Evolutionary conservation across 441 rosid genomes (phyloP), one percentile per base, ranked within the genome.

Genomic region (Aquilaria agallochum): DNA sequence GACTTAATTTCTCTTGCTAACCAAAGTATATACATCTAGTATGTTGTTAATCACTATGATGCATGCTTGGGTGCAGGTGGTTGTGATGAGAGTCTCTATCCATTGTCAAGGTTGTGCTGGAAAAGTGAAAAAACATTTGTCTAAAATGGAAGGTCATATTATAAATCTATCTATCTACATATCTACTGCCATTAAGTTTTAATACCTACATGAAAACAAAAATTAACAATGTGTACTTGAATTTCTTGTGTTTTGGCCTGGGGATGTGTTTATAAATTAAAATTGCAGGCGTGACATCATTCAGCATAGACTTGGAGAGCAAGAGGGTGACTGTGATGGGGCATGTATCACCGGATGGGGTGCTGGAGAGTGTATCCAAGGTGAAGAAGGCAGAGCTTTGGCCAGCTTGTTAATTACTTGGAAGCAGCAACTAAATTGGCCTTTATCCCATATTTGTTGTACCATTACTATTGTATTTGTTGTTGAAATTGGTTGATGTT

Each of bases 31-130:
- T 20, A 20, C 10, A 44, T 2, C 5, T 0, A 11, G 11, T n/a
- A 36, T 36, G 42, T 27, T 34, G 27, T 20, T 20, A 20, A 20
- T 20, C 27, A 20, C 27, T 20, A 20, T 20, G 27, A 20, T 20
- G 14, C 40, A 49, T 34, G 6, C 33, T 33, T 57, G 55, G 20
- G 48, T 61, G 53, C 78, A 87, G 94, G 88, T 82, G 30, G 88
- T 87, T 44, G 88, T 84, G 5, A 80, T 87, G 90, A 32, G 87
- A 64, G 94, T 87, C 53, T 74, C 90, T 13, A 68, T 87, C 60
- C 88, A 87, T 70, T 87, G 94, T 59, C 86, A 87, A 74, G 94
- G 94, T 14, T 87, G 94, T 55, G 94, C 86, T 51, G 82, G 81
- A 5, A 82, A 84, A 73, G 77, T 87, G 54, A 87, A 79, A 80